Conservation (phyloP, 2,329 filamentous ascomycete genomes). For the Aspergillus sp. region DNA sequence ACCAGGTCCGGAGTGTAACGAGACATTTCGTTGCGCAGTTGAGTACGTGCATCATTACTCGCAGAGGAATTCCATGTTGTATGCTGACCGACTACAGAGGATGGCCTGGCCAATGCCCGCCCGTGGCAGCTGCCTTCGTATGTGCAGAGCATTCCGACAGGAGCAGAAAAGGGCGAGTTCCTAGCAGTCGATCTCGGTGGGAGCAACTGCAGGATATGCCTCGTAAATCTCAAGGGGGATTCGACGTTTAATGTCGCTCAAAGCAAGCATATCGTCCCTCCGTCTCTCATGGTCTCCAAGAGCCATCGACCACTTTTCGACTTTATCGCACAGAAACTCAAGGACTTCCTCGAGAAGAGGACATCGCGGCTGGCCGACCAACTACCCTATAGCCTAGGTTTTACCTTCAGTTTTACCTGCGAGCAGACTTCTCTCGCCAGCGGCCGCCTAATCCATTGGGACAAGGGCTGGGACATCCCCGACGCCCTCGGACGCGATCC, state of each 20-base stretch:
- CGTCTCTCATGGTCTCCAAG: constrained; percentile 22
- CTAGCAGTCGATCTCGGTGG: constrained; percentile 29
- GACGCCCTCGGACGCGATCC: constrained; percentile 26
- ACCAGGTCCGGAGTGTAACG: constrained; percentile 16
- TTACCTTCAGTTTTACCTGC: constrained; percentile 30
- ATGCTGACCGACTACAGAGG: constrained; percentile 12
- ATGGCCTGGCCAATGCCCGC: constrained; percentile 23
- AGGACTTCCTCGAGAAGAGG: constrained; percentile 17
- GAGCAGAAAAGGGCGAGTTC: constrained; percentile 24
- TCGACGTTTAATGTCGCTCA: constrained; percentile 24
- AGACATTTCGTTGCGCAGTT: constrained; percentile 19
- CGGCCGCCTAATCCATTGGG: constrained; percentile 26
- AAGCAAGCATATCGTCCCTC: constrained; percentile 22
- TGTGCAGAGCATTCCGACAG: constrained; percentile 23
- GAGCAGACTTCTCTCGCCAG: constrained; percentile 25
- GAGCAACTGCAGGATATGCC: constrained; percentile 28
- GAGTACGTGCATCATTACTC: constrained; percentile 10
- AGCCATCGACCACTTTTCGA: constrained; percentile 26
- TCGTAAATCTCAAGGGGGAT: constrained; percentile 26
- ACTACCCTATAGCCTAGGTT: constrained; percentile 22
- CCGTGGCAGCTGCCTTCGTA: constrained; percentile 27
- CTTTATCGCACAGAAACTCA: constrained; percentile 24
- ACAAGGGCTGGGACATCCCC: constrained; percentile 31
- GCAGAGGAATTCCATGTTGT: too few species aligned
- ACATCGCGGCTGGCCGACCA: not conserved